phyloP scores from a whole-genome alignment of 2,329 filamentous ascomycete species.

The Delphinella strobiligena region DNA sequence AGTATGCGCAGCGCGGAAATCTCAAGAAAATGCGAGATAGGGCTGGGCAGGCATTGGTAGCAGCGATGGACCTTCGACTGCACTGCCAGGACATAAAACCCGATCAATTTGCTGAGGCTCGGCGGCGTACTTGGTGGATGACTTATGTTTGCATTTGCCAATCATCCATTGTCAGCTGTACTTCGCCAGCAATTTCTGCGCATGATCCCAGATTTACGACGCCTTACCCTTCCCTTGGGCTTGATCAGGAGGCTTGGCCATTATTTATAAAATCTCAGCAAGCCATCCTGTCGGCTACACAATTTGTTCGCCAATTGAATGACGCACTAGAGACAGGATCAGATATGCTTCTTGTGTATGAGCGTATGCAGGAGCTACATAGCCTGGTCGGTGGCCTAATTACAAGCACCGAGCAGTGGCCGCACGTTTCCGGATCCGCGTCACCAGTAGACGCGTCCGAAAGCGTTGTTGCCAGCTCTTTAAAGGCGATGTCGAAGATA shows the following conservation, averaged over 20 bases:
- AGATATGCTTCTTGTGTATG: not conserved
- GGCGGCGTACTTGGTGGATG: conserved; percentile 42
- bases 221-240: conserved; percentile 8
- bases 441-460: conserved; percentile 29
- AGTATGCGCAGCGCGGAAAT: conserved; percentile 42
- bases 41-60: conserved; percentile 35
- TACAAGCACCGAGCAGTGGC: conserved; percentile 3
- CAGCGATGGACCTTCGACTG: conserved; percentile 34
- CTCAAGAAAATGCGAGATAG: conserved; percentile 40
- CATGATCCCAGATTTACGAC: conserved; percentile 35
- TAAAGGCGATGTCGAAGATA: conserved; percentile 37
- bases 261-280: conserved; percentile 7
- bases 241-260: conserved; percentile 2
- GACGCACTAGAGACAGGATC: conserved; percentile 1
- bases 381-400: conserved; percentile 2
- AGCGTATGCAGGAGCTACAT: conserved; percentile 4
- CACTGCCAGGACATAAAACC: conserved; percentile 27
- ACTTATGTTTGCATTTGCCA: conserved; percentile 42
- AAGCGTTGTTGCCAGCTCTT: conserved; percentile 29
- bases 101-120: conserved; percentile 33
- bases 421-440: conserved; percentile 14
- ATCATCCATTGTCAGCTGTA: conserved; percentile 39
- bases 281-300: conserved; percentile 3
- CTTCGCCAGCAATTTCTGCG: conserved; percentile 31
- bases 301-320: conserved; percentile 4